Percentiles rank a stretch among this genome's conserved stretches.
Evolutionary conservation across 306 rosid species (phyloP).

Genomic region (Amphicarpaea edgeworthii): DNA sequence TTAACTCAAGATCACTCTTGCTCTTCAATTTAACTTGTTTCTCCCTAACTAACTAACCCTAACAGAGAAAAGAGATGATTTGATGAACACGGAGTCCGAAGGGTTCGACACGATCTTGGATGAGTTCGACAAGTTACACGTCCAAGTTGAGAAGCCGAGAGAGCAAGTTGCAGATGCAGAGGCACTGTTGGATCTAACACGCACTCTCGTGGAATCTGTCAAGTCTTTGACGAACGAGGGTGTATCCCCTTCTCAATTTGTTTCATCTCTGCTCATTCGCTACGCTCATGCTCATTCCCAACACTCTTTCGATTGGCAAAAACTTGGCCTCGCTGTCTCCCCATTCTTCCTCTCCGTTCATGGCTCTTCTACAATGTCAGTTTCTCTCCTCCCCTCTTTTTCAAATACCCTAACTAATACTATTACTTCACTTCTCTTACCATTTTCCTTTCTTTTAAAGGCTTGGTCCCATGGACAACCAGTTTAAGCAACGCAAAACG

Average conservation of each 20-base stretch:
- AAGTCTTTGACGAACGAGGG: slow-evolving; percentile 69
- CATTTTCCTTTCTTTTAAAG: slow-evolving; percentile 38
- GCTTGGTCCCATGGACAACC: slow-evolving; percentile 87
- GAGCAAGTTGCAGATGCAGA: slow-evolving; percentile 92
- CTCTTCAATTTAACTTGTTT: not conserved
- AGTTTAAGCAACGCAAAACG: slow-evolving; percentile 66
- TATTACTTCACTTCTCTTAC: not conserved
- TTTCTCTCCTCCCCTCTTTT: not conserved
- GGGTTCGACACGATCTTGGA: slow-evolving; percentile 59
- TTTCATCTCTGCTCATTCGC: slow-evolving; percentile 58
- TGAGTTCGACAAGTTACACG: slow-evolving; percentile 68
- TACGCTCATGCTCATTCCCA: slow-evolving; percentile 51
- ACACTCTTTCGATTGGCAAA: slow-evolving; percentile 57
- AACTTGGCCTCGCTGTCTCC: slow-evolving; percentile 60
- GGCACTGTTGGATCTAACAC: slow-evolving; percentile 71
- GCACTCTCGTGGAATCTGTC: slow-evolving; percentile 61
- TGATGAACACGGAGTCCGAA: slow-evolving; percentile 55
- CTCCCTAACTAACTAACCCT: not conserved
- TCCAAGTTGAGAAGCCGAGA: slow-evolving; percentile 77
- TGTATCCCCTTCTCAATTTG: slow-evolving; percentile 72
- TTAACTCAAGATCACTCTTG: no score
- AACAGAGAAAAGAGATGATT: slow-evolving; percentile 72
- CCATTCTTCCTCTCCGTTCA: slow-evolving; percentile 60
- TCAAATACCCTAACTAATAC: no score
- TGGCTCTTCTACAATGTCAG: slow-evolving; percentile 81